Evolutionary conservation across 495 filamentous ascomycete genomes (phyloP), one percentile per base, ranked within the genome.

Genomic region (Aspergillus cavernicola): DNA sequence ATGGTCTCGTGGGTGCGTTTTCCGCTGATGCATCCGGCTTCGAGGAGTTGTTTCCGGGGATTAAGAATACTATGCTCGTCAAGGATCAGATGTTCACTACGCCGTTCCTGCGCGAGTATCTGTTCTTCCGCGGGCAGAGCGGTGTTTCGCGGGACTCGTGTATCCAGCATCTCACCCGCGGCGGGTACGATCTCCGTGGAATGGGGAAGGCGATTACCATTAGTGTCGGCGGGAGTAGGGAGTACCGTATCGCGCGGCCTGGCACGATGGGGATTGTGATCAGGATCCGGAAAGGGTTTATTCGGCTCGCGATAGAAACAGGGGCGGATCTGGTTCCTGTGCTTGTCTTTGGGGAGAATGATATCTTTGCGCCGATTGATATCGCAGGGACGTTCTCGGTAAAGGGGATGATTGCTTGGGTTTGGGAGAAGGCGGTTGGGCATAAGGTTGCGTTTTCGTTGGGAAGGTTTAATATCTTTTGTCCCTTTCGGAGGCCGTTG

Each of bases 1-100:
- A 92, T 52, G 90, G 90, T 19, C 88, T 90, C 4, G 87, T 86
- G 61, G 86, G 84, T 2, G 84, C 88, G 4, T 90, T 96, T 57
- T 85, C 74, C 18, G 91, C 90, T 1, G 89, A 95, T 54, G 84
- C 83, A 0, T 70, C 88, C 2, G 88, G 89, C 6, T 96, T 95
- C 67, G 75, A 76, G 2, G 71, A 85, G 37, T 80, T 95, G n/a
- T 96, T 95, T 61, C 90, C 90, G 0, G 90, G 88, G 9, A 90
- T 96, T 63, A 89, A 77, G 32, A 96, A 90, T 66, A 62, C 59
- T 0, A 39, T 65, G 10, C 42, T 65, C 11, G 52, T 61, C 23
- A 59, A 61, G 36, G 62, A 65, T 15, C 11, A 11, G 6, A 18
- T 53, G n/a, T 65, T 61, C 43, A 35, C 26, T 1, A 32, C 46